These are phyloP conservation scores for Mycena sanguinolenta DNA, from an alignment of 768 basidiomycete genomes.

Conservation along the genomic window DNA sequence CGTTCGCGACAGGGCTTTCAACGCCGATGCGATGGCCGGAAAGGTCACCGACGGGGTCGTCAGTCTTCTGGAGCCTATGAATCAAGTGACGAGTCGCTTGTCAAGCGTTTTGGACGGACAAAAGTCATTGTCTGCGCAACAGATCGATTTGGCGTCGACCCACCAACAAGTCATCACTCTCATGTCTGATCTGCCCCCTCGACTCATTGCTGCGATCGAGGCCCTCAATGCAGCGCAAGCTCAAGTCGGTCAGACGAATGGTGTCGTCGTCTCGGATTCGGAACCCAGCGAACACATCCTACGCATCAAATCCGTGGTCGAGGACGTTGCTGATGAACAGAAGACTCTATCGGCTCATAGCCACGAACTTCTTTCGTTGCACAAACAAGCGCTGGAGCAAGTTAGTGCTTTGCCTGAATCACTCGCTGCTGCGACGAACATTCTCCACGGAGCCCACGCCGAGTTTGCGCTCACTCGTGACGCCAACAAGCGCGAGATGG, in stretches of 20 bases:
- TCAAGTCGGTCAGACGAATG: conserved; percentile 49
- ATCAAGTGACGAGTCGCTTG: conserved; percentile 55
- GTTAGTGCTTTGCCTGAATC: conserved; percentile 71
- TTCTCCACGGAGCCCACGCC: conserved; percentile 71
- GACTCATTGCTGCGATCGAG: conserved; percentile 59
- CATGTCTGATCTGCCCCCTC: conserved; percentile 62
- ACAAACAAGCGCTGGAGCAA: conserved; percentile 66
- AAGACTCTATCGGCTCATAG: conserved; percentile 61
- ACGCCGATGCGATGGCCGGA: conserved; percentile 67
- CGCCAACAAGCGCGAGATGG: conserved; percentile 71
- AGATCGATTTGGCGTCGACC: conserved; percentile 52
- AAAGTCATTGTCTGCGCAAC: conserved; percentile 52
- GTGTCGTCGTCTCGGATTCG: conserved; percentile 36
- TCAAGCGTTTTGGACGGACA: conserved; percentile 58
- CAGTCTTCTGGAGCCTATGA: conserved; percentile 55
- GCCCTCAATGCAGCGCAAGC: conserved; percentile 55
- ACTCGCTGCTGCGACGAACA: conserved; percentile 64
- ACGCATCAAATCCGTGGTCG: conserved; percentile 63
- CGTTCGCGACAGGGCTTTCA: conserved; percentile 80
- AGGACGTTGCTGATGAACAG: conserved; percentile 65
- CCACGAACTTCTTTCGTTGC: conserved; percentile 63
- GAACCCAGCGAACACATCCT: conserved; percentile 52
- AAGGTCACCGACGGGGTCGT: conserved; percentile 70
- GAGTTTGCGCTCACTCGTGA: conserved; percentile 73
- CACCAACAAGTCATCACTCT: conserved; percentile 57